Conservation (phyloP, 495 filamentous ascomycete species). For the Xylaria cubensis region DNA sequence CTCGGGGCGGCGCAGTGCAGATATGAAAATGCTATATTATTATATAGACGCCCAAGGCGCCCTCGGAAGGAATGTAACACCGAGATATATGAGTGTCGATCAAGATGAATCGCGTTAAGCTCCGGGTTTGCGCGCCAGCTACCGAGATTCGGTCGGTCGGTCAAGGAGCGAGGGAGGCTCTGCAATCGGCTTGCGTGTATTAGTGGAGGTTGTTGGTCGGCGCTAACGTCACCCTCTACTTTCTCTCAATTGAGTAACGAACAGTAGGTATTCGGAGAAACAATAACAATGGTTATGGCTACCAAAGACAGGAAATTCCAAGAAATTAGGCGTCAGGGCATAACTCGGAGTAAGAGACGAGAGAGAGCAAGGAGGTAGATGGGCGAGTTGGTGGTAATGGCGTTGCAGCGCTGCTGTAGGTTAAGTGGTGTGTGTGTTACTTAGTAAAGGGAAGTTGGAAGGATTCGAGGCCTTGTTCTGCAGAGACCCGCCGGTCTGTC, state of each 20-base stretch:
- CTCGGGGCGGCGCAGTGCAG: conserved; percentile 16
- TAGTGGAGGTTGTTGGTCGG: conserved; percentile 1
- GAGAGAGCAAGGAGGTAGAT: conserved; percentile 5
- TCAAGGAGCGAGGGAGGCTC: conserved; percentile 17
- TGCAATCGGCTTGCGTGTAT: conserved; percentile 6
- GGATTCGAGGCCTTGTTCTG: conserved; percentile 29
- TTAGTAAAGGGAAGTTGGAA: conserved; percentile 26
- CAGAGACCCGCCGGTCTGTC: conserved; percentile 22
- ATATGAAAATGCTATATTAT: conserved; percentile 9
- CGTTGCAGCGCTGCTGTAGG: conserved; percentile 9
- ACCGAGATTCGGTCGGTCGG: conserved; percentile 9
- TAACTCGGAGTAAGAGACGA: background rate
- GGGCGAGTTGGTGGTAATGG: conserved; percentile 12
- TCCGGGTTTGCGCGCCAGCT: background rate
- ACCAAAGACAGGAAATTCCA: background rate
- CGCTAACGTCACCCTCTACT: background rate
- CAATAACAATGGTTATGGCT: background rate
- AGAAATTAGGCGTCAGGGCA: background rate
- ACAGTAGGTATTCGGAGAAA: background rate
- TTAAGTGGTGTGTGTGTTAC: background rate
- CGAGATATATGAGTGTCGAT: background rate
- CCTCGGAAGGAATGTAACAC: background rate
- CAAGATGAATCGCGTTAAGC: background rate
- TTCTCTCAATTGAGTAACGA: conserved; percentile 15
- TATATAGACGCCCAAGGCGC: conserved; percentile 24